Conservation (phyloP, 2,329 filamentous ascomycete species). For the Calonectria hongkongensis region DNA sequence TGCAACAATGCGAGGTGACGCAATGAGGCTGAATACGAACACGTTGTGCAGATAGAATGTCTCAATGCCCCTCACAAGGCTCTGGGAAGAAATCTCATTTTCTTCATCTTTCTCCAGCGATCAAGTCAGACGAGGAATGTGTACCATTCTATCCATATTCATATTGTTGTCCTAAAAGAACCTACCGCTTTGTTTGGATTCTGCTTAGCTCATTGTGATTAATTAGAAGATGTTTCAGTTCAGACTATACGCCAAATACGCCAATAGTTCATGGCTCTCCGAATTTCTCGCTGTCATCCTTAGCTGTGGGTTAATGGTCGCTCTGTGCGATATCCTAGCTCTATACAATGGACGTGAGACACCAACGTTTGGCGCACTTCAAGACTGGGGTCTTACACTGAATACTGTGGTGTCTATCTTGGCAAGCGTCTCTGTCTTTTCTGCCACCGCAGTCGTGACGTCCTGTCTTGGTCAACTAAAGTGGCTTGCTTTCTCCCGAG, state of each 20-base stretch:
- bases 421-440: constrained; percentile 5
- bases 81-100: background rate
- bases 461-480: constrained; percentile 10
- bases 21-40: background rate
- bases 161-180: too few relatives aligned
- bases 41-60: background rate
- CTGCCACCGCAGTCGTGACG: background rate
- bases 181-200: too few relatives aligned
- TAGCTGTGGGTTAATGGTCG: constrained; percentile 6
- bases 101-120: background rate
- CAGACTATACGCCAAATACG: background rate
- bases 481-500: background rate
- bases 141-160: too few relatives aligned
- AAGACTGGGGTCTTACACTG: constrained; percentile 10
- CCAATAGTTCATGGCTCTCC: background rate
- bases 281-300: constrained; percentile 1
- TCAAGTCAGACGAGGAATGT: too few relatives aligned
- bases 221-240: constrained; percentile 13
- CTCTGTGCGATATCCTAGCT: background rate
- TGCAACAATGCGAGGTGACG: background rate
- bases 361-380: background rate
- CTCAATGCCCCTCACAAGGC: constrained; percentile 2
- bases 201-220: too few relatives aligned
- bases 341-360: background rate
- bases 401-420: constrained; percentile 6